Conservation (phyloP, 2,329 filamentous ascomycete genomes). For the Xylariomycetidae sp. region DNA sequence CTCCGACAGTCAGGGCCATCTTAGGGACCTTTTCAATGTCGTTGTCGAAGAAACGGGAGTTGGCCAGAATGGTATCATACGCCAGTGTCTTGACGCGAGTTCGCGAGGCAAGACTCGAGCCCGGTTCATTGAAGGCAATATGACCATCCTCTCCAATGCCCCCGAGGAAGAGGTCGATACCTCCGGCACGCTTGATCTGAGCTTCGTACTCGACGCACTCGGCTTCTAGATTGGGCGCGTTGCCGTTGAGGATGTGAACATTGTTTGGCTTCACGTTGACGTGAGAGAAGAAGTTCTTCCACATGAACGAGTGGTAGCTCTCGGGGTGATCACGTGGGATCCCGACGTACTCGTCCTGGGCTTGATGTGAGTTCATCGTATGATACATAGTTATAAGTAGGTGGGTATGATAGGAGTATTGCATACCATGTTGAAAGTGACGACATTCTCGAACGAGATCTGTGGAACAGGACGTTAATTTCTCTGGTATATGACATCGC, state of each 20-base stretch:
- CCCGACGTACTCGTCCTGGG: conserved; percentile 83
- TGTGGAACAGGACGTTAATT: conserved; percentile 35
- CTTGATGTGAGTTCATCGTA: conserved; percentile 8
- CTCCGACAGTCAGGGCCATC: conserved; percentile 80
- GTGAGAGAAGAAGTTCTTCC: conserved; percentile 84
- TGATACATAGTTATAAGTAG: not conserved
- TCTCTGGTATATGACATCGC: conserved; percentile 1
- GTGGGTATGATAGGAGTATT: conserved; percentile 2
- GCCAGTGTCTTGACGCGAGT: conserved; percentile 84
- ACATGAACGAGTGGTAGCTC: conserved; percentile 91
- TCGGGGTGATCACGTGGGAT: conserved; percentile 78
- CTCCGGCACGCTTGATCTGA: conserved; percentile 67
- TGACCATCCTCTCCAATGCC: conserved; percentile 84
- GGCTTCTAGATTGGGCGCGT: conserved; percentile 67
- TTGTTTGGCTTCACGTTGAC: conserved; percentile 78
- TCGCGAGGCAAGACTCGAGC: conserved; percentile 69
- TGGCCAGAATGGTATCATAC: conserved; percentile 81
- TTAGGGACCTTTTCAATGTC: conserved; percentile 70
- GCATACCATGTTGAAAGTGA: conserved; percentile 85
- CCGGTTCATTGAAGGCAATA: conserved; percentile 88
- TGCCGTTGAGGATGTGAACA: conserved; percentile 81
- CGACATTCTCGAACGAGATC: conserved; percentile 81
- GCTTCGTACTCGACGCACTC: conserved; percentile 79
- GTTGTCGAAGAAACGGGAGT: conserved; percentile 77
- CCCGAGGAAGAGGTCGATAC: conserved; percentile 81